Evolutionary conservation across 202 grass and related monocot genomes (phyloP), one percentile per base, ranked within the genome.

Genomic region (Thinopyrum obtusiflorum): DNA sequence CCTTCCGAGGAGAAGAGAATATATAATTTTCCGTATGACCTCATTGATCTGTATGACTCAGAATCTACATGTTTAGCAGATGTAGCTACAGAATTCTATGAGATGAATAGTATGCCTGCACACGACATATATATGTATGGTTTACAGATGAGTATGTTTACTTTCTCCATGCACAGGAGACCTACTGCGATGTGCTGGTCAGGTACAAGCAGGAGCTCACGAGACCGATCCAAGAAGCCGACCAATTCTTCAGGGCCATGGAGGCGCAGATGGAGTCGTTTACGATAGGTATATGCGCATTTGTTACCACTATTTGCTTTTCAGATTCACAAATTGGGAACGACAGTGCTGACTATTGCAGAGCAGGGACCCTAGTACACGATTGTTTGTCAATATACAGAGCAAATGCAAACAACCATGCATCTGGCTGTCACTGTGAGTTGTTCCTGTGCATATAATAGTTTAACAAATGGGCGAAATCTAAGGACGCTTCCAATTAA

Each of bases 181-280:
- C 49, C 49, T 95, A 93, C 67, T 86, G 65, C 65, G 80, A 86
- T 61, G 84, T 87, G 81, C 65, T 95, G 33, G 73, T 87, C 7
- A 91, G 87, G 62, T 93, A 87, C 86, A 92, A 59, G 66, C 79
- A 87, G 71, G 93, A 92, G 62, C 88, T 95, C 61, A 82, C 67
- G 74, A 87, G 88, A 53, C 90, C 93, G 82, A 82, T 95, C 4
- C 73, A 91, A 79, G 93, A 95, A 78, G 90, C 90, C n/a, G 78
- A 89, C 61, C 76, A 91, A 39, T 91, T 92, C 71, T 90, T 92
- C 76, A 95, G 83, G 65, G 87, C 18, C 74, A 84, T 95, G 60
- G 93, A 95, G 78, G 87, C 55, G 20, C 86, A 95, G 86, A 83
- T 95, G 28, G 79, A 73, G 57, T 86, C 90, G 0, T 78, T 89